Evolutionary conservation across 176 grass and related monocot species (phyloP), one percentile per base, ranked within the genome.

Genomic region (Rhynchospora pubera): DNA sequence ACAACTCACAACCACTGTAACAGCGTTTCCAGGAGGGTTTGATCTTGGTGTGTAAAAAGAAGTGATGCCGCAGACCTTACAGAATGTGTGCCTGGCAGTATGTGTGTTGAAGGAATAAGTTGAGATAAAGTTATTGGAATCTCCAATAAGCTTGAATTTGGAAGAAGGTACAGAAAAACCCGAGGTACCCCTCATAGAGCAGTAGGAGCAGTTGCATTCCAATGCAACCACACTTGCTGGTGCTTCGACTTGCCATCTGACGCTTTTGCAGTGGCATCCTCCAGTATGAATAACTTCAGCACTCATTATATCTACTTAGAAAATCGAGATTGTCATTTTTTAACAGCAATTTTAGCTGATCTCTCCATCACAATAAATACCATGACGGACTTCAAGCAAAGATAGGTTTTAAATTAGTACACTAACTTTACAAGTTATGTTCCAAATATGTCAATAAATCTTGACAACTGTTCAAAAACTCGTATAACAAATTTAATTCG

Each of bases 11-110:
- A 26, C 21, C 11, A 50, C 10, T 1, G 92, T 93, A 47, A 93
- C 32, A 1, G 92, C 87, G 10, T 88, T 34, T 62, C 89, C 88
- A 67, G 90, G 92, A 63, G 89, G 90, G 75, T 88, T 89, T 23
- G 85, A 91, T 79, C 92, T 73, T 62, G 92, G 90, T 13, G 60
- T 64, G 91, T 97, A 97, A 87, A 92, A 97, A 3, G 94, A 98
- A 79, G 90, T 89, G 85, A 94, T 92, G 59, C 90, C 92, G 44
- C 92, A 97, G n/a, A 88, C 47, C 86, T 87, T 88, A 81, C 95
- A 94, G 84, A 97, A 94, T n/a, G 44, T 87, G 80, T 94, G 92
- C 61, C 83, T 91, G 14, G 90, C 92, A 11, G 87, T 92, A 84
- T 89, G 90, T 44, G 94, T 94, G 65, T 90, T 90, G 62, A 94